Base-by-base conservation (phyloP, 768 basidiomycete genomes). In the Boletales sp. region DNA sequence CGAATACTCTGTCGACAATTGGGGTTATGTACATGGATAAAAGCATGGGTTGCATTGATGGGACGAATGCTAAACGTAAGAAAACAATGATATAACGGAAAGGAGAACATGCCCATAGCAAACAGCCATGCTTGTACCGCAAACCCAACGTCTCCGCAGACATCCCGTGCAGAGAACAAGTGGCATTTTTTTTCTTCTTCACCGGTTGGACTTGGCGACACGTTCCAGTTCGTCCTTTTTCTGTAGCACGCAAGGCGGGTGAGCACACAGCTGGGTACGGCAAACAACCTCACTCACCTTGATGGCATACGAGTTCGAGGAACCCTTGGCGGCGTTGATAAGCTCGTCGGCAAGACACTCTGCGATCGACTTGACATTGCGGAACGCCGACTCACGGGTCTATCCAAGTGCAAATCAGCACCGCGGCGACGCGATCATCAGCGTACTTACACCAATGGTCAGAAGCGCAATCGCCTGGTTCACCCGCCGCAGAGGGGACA, bases 171-270 rank as follows among this genome's bases (percentile, higher is more conserved):
- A 49, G 25, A 46, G 31, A 33, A 5, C 34, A 35, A 14, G 18
- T 11, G 7, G 4, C 9, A n/a, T n/a, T 35, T 43, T n/a, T 35
- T 43, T 33, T 30, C 7, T 37, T 57, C 60, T 86, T 91, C 83
- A 99, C 83, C 95, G 91, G 80, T 99, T 99, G 74, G 94, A 96
- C 80, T 97, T 98, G 79, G 96, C 96, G 50, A 99, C 96, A 81
- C 95, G 94, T 81, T 99, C 95, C 58, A 99, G 85, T 74, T 99
- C 95, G 74, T 97, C 94, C 80, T 94, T 96, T 90, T 94, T 94
- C 92, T 90, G 67, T 53, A 33, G 39, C 5, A 50, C 5, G 5
- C 30, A 3, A 0, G 13, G 47, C 32, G 6, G 10, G 34, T 55
- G 37, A 64, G 36, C 39, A 30, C 48, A 39, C 15, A 35, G 18